phyloP scores from a whole-genome alignment of 2,329 filamentous ascomycete species.

The Pyricularia grisea region DNA sequence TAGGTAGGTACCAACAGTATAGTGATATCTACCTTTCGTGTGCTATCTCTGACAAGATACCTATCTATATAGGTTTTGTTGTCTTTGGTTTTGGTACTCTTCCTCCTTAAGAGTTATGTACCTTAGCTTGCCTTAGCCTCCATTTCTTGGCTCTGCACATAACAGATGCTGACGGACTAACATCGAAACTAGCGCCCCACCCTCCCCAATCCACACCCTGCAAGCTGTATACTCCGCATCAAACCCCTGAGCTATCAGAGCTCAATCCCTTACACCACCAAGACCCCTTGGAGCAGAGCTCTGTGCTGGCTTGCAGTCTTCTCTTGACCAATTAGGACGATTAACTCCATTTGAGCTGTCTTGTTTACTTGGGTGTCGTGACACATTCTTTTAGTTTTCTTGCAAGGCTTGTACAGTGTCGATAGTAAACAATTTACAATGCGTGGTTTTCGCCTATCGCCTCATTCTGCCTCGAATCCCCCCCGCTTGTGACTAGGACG shows the following conservation, averaged over 20 bases:
- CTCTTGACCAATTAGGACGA: not conserved
- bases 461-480: too few species aligned
- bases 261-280: not conserved
- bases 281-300: not conserved
- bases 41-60: not conserved
- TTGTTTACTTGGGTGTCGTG: not conserved
- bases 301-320: not conserved
- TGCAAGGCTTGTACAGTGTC: not conserved
- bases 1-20: too few species aligned
- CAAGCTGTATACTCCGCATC: too few species aligned
- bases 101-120: not conserved
- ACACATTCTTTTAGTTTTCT: not conserved
- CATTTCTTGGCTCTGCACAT: too few species aligned
- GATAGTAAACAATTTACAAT: not conserved
- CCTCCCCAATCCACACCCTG: too few species aligned
- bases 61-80: too few species aligned
- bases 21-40: too few species aligned
- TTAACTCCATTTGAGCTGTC: not conserved
- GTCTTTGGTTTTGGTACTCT: not conserved
- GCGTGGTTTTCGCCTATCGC: not conserved
- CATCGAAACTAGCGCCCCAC: too few species aligned
- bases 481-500: not conserved
- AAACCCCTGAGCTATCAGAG: not conserved
- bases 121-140: not conserved
- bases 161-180: too few species aligned